phyloP scores from a whole-genome alignment of 495 filamentous ascomycete species.

The Platismatia glauca region DNA sequence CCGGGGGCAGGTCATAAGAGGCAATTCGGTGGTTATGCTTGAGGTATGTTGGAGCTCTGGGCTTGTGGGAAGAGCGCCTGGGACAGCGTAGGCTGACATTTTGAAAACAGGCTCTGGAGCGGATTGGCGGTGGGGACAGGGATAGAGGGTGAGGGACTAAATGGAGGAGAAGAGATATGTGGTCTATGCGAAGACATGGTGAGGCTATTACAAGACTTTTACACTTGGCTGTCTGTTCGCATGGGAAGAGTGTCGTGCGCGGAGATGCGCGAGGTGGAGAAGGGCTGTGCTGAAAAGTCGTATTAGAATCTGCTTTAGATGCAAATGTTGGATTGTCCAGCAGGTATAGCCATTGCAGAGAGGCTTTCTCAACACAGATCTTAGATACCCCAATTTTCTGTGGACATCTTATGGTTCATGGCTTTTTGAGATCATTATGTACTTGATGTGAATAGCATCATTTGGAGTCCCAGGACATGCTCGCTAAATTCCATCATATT shows the following conservation, averaged over 20 bases:
- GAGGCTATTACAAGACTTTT: background rate
- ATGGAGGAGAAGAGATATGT: background rate
- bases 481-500: background rate
- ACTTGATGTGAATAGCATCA: background rate
- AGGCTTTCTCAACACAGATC: background rate
- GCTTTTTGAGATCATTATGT: background rate
- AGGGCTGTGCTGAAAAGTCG: background rate
- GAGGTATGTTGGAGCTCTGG: constrained; percentile 46
- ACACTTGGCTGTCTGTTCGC: background rate
- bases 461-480: background rate
- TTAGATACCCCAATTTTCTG: background rate
- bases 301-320: background rate
- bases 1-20: constrained; percentile 59
- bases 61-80: background rate
- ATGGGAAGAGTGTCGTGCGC: background rate
- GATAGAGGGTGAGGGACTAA: background rate
- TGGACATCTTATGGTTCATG: background rate
- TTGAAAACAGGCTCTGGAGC: constrained; percentile 20
- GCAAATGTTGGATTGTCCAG: background rate
- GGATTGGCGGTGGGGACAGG: constrained; percentile 24
- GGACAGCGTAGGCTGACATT: background rate
- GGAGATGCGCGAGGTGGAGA: background rate
- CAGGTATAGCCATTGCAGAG: background rate
- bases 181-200: background rate
- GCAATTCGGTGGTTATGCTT: constrained; percentile 93